Percentiles rank a stretch among this genome's conserved stretches.
phyloP scores from a whole-genome alignment of 371 early-diverging fungal genomes.

The Rhizopus arrhizus region DNA sequence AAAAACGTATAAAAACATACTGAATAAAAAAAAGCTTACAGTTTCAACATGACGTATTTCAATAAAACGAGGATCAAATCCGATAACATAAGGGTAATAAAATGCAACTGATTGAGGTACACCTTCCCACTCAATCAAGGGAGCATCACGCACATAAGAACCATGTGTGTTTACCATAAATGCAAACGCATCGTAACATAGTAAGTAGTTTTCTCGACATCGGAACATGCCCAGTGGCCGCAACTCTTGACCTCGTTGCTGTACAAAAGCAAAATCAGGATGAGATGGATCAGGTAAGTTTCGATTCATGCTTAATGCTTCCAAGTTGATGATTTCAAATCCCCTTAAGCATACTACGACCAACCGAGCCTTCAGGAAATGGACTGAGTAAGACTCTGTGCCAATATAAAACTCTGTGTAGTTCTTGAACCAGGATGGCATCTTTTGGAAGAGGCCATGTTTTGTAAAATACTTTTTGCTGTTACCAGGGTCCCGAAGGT shows the following conservation, averaged over 20 bases:
- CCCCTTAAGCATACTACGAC: constrained; percentile 81
- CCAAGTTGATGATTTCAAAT: constrained; percentile 84
- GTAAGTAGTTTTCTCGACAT: constrained; percentile 76
- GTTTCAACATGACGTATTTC: constrained; percentile 87
- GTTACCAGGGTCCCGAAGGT: constrained; percentile 43
- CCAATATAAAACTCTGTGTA: constrained; percentile 81
- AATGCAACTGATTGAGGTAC: constrained; percentile 65
- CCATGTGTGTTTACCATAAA: constrained; percentile 83
- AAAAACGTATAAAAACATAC: not conserved
- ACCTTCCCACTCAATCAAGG: constrained; percentile 58
- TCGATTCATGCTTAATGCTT: constrained; percentile 68
- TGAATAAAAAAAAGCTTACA: constrained; percentile 40
- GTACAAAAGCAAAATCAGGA: constrained; percentile 45
- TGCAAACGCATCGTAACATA: constrained; percentile 91
- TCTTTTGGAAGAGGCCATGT: constrained; percentile 44
- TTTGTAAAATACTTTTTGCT: constrained; percentile 38
- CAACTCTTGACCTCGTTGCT: constrained; percentile 36
- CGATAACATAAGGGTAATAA: constrained; percentile 83
- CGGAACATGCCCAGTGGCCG: constrained; percentile 84
- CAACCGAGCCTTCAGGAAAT: constrained; percentile 73
- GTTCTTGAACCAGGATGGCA: constrained; percentile 46
- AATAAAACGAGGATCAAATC: constrained; percentile 86
- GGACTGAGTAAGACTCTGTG: constrained; percentile 71
- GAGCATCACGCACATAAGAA: constrained; percentile 12
- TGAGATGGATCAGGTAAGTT: constrained; percentile 45